Base-by-base conservation (phyloP, 257 asterid genomes). In the Mentha longifolia region DNA sequence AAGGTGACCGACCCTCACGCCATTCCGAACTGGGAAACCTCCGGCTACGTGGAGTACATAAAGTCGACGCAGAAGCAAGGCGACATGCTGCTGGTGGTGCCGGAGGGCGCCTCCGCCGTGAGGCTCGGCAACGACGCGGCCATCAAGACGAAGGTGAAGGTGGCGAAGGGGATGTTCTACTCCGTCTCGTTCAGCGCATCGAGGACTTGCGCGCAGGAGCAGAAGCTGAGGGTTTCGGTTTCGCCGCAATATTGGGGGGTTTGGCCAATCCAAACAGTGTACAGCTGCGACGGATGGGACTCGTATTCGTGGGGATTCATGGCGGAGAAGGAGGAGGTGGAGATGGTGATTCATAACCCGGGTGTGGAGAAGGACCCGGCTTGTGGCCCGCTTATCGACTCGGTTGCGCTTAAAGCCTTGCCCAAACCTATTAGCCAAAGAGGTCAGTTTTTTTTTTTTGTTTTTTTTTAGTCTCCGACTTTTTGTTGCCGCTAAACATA, bases 171-270 rank as follows among this genome's bases (percentile, higher is more conserved):
- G 0, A 64, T 61, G 46, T 90, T 88, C 50, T 88, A 92, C 54
- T 73, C 97, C 0, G 25, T 92, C 4, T 85, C 98, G 0, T 89
- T 92, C 33, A 80, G 86, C 52, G 91, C 92, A 4, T 90, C 97
- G 0, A 77, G 97, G 65, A 92, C 97, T 3, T 92, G 97, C 66
- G 96, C 95, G 3, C 96, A 92, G 71, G 95, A 92, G 16, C 95
- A 92, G 81, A 80, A 65, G 17, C 15, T 84, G 68, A 84, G 74
- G 20, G 80, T 80, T 4, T 78, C 84, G 0, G 63, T 71, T 56
- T 62, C 69, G 71, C 65, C 77, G n/a, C 11, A 73, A 70, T 0
- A 88, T 10, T 85, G 79, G 81, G 97, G 93, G 25, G 67, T 90
- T 58, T 78, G 89, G 50, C 97, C 97, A 1, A 85, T 90, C 75